These are phyloP conservation scores for Apiospora malaysiana DNA, from an alignment of 2,329 filamentous ascomycete genomes.

Conservation along the genomic window DNA sequence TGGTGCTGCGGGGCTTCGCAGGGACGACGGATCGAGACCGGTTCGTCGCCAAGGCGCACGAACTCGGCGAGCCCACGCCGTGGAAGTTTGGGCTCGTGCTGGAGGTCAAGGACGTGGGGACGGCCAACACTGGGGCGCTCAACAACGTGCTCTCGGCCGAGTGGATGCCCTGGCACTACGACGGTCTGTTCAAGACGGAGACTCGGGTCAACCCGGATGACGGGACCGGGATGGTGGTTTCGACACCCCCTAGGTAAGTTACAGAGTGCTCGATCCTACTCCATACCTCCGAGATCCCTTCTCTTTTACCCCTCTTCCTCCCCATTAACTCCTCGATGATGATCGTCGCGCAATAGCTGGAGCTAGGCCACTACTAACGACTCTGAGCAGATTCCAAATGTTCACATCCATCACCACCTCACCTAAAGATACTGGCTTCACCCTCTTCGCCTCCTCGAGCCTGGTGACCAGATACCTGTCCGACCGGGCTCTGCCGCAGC, in stretches of 20 bases:
- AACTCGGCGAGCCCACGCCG: constrained; percentile 53
- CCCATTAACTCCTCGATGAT: too few species aligned
- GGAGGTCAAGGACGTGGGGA: constrained; percentile 56
- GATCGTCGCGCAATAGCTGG: too few species aligned
- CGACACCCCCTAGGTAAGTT: constrained; percentile 50
- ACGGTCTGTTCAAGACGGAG: constrained; percentile 61
- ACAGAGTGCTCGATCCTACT: too few species aligned
- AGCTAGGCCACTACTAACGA: too few species aligned
- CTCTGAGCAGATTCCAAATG: constrained; percentile 51
- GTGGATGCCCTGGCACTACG: constrained; percentile 64
- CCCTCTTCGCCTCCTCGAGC: constrained; percentile 58
- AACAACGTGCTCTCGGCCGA: constrained; percentile 61
- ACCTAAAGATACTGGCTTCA: constrained; percentile 58
- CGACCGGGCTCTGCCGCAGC: constrained; percentile 25
- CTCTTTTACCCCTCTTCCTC: too few species aligned
- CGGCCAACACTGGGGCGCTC: constrained; percentile 45
- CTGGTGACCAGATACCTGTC: constrained; percentile 55
- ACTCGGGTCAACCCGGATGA: constrained; percentile 43
- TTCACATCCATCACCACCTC: constrained; percentile 54
- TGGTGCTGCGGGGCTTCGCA: constrained; percentile 58
- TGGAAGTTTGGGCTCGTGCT: constrained; percentile 61
- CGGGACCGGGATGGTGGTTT: constrained; percentile 47
- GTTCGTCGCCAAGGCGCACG: constrained; percentile 52
- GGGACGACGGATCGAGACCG: constrained; percentile 50
- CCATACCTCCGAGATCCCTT: too few species aligned